phyloP scores from a whole-genome alignment of 306 rosid genomes.

The Lathyrus tuberosus region DNA sequence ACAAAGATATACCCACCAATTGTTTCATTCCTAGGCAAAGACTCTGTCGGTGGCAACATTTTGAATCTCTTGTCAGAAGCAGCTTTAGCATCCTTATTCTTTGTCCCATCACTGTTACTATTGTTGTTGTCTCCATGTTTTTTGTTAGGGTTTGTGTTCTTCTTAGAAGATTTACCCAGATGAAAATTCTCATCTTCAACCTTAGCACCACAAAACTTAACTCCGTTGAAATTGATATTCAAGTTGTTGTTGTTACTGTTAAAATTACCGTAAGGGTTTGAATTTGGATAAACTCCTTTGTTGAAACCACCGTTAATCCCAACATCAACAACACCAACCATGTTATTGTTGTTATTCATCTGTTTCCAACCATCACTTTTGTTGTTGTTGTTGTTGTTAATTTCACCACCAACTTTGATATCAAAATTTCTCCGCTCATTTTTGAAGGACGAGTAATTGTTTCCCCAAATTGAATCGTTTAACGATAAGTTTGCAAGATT shows the following conservation, averaged over 20 bases:
- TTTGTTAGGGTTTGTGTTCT: slow-evolving; percentile 51
- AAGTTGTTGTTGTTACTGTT: slow-evolving; percentile 35
- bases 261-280: slow-evolving; percentile 51
- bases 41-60: slow-evolving; percentile 88
- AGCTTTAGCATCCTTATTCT: slow-evolving; percentile 51
- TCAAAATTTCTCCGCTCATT: slow-evolving; percentile 71
- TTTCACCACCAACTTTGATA: slow-evolving; percentile 80
- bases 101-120: slow-evolving; percentile 10
- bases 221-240: slow-evolving; percentile 42
- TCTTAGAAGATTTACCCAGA: slow-evolving; percentile 50
- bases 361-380: slow-evolving; percentile 57
- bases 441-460: slow-evolving; percentile 49
- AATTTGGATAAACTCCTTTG: slow-evolving; percentile 77
- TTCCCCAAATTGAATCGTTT: slow-evolving; percentile 95
- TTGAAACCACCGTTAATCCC: slow-evolving; percentile 61
- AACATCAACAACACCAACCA: slow-evolving; percentile 25
- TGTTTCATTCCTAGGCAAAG: slow-evolving; percentile 85
- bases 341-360: slow-evolving; percentile 22
- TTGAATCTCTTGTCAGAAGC: slow-evolving; percentile 75
- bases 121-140: slow-evolving; percentile 55
- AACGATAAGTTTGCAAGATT: slow-evolving; percentile 64
- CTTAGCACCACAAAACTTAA: slow-evolving; percentile 1
- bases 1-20: slow-evolving; percentile 95
- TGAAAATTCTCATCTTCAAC: slow-evolving; percentile 50
- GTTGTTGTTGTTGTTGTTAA: slow-evolving; percentile 40